Evolutionary conservation across 1,284 basidiomycete species (phyloP).

Genomic region (Apiotrichum akiyoshidainum): DNA sequence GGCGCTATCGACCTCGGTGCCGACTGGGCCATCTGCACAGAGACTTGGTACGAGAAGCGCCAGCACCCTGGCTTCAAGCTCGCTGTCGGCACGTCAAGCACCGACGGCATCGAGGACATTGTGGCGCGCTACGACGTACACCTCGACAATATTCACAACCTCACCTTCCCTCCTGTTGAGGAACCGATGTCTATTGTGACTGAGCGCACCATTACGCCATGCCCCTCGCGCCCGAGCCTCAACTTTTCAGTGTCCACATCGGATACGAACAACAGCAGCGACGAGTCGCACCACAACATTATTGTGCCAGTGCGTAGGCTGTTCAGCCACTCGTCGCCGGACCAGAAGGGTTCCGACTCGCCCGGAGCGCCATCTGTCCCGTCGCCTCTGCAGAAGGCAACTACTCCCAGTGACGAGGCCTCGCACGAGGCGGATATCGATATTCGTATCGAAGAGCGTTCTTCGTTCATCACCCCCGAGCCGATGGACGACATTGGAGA

Average conservation of each 20-base stretch:
- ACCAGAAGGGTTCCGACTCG: not conserved
- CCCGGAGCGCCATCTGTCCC: not conserved
- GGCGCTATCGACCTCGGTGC: slow-evolving; percentile 28
- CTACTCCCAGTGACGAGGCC: not conserved
- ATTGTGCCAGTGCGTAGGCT: not conserved
- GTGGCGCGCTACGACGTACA: slow-evolving; percentile 10
- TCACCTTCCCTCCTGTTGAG: slow-evolving; percentile 6
- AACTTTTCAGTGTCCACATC: slow-evolving; percentile 8
- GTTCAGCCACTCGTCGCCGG: not conserved
- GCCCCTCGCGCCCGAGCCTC: slow-evolving; percentile 11
- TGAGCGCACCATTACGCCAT: slow-evolving; percentile 3
- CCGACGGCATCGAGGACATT: slow-evolving; percentile 11
- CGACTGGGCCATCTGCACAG: slow-evolving; percentile 27
- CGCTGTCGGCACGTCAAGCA: not conserved
- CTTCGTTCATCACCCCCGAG: not conserved
- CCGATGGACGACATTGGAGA: not conserved
- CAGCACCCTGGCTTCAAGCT: slow-evolving; percentile 13
- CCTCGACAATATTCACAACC: slow-evolving; percentile 13
- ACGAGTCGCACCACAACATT: slow-evolving; percentile 6
- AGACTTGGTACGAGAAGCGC: slow-evolving; percentile 28
- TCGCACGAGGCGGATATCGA: not conserved
- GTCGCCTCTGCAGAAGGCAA: not conserved
- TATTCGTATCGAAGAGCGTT: not conserved
- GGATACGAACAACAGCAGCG: not conserved
- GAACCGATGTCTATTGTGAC: not conserved